Evolutionary conservation across 345 rosid species (phyloP), one percentile per base, ranked within the genome.

Genomic region (Linum trigynum): DNA sequence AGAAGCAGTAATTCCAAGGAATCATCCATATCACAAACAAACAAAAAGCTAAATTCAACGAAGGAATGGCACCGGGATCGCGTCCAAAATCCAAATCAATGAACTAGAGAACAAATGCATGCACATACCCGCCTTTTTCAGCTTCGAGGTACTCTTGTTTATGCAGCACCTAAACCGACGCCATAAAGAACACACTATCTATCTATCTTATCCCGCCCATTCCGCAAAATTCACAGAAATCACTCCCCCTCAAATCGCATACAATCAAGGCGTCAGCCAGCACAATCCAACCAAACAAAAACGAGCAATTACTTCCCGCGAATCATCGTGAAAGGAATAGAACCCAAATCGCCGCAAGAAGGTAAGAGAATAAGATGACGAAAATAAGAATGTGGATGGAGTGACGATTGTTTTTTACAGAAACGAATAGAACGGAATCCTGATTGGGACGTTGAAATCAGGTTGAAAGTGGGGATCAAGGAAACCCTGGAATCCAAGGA

Each of bases 81-180:
- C 51, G 12, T 48, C 12, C n/a, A 48, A 48, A 8, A 48, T 48
- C 53, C n/a, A n/a, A n/a, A n/a, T n/a, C n/a, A n/a, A n/a, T n/a
- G n/a, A 48, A 6, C 8, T 8, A 41, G 14, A 48, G 12, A 48
- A 48, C 14, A 48, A 48, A 15, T 11, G 12, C 53, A 48, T 8
- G 8, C 10, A 62, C 41, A 40, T 77, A 90, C 99, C 99, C 90
- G 88, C 43, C 95, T 89, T 61, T 92, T 90, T 96, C 99, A 71
- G 97, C 97, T 73, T 88, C 86, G 67, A 88, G 82, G 80, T 78
- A 95, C 74, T 84, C 95, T 71, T 85, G 95, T 73, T 86, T 86
- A 62, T 87, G 85, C 77, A 86, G 76, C 65, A 85, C 94, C 85
- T 84, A 94, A 77, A 92, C 97, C 64, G 97, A 94, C 55, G 99